phyloP scores from a whole-genome alignment of 2,329 filamentous ascomycete genomes.

The Ophioceras dolichostomum region DNA sequence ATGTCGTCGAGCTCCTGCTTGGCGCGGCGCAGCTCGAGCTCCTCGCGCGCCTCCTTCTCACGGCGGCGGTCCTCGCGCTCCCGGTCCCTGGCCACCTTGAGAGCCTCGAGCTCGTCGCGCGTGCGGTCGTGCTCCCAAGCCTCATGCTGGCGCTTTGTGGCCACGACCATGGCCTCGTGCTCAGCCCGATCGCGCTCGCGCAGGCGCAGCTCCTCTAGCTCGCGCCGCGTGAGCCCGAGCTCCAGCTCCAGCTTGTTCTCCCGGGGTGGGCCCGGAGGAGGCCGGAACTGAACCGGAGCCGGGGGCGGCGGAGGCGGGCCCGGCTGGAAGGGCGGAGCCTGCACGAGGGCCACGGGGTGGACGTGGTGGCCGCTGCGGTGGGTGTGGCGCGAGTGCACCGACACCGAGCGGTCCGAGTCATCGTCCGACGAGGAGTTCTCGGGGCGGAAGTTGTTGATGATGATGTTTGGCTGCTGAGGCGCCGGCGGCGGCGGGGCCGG shows the following conservation, averaged over 20 bases:
- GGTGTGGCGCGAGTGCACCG: background rate
- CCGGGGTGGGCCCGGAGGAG: background rate
- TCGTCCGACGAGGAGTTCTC: constrained; percentile 29
- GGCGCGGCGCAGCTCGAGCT: constrained; percentile 35
- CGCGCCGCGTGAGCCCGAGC: constrained; percentile 21
- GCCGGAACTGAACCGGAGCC: too few species aligned
- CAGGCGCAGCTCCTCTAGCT: constrained; percentile 28
- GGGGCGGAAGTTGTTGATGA: constrained; percentile 42
- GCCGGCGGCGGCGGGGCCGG: constrained; percentile 17
- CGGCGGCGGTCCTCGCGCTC: constrained; percentile 19
- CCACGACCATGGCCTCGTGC: constrained; percentile 15
- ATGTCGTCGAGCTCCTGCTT: constrained; percentile 36
- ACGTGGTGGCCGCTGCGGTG: background rate
- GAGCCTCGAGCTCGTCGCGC: constrained; percentile 26
- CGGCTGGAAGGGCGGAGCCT: background rate
- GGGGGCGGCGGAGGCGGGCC: background rate
- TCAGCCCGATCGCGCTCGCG: constrained; percentile 4
- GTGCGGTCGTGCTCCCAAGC: constrained; percentile 20
- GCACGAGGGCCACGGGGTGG: background rate
- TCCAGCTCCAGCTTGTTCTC: constrained; percentile 11
- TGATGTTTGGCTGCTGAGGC: constrained; percentile 27
- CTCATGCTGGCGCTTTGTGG: constrained; percentile 9
- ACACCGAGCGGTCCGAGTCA: constrained; percentile 14
- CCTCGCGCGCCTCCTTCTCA: constrained; percentile 28
- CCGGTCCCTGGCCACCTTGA: constrained; percentile 17